Base-by-base conservation (phyloP, 2,329 filamentous ascomycete genomes). In the Colletotrichum sp. region DNA sequence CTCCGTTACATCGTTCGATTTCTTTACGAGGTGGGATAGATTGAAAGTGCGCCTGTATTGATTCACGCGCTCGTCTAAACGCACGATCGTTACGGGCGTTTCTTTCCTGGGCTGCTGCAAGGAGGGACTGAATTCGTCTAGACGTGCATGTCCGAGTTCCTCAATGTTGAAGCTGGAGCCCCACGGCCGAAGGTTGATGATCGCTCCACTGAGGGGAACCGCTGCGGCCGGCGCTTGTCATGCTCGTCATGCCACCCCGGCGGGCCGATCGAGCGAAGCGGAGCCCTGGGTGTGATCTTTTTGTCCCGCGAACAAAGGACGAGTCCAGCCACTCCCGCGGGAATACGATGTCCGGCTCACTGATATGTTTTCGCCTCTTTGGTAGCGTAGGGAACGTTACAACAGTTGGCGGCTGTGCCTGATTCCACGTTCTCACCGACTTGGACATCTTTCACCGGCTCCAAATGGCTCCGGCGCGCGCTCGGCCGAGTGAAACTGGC, bases 381-480 rank as follows among this genome's bases (percentile, higher is more conserved):
- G 18, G 16, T 34, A 34, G 59, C 59, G n/a, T 52, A 71, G 52
- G 72, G 10, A 76, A 73, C 73, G 73, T 73, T 73, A 60, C 73
- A 73, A 16, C 34, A 16, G 9, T 32, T 44, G 62, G 44, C n/a
- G 57, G 73, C 55, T 44, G 73, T 76, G 70, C 32, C 64, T 55
- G 9, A 52, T 52, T 52, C 44, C n/a, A 52, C 44, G 44, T 52
- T 52, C 44, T 49, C 44, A 52, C 44, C 44, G 44, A 52, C 44
- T 52, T 13, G 44, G 44, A 24, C 10, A 52, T 30, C 30, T 24
- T 26, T 73, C 64, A 73, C 73, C 59, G 70, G 69, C 70, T 76
- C 64, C 21, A 16, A 1, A 32, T 59, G 49, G 26, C 49, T 26
- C 34, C 57, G 44, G 21, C 16, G 32, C 15, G 18, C 32, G 18